A percentile compares a stretch with the other conserved stretches of the same genome.
Evolutionary conservation across 1,284 basidiomycete genomes (phyloP).

Genomic region (Rhodotorula sp.): DNA sequence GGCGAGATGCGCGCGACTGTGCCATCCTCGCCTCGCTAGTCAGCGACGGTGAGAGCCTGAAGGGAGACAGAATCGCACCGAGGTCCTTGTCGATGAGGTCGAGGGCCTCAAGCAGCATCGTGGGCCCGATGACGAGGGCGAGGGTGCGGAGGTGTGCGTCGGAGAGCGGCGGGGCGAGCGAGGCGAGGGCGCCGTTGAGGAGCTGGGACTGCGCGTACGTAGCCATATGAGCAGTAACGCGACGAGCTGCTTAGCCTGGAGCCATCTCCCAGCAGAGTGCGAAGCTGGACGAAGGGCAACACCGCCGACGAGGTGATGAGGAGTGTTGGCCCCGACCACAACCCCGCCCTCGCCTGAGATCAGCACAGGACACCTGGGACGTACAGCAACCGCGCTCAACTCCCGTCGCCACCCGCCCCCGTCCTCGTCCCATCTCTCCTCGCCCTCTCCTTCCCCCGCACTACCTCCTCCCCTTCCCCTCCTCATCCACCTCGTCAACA

Average conservation of each 20-base stretch:
- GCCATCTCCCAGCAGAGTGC: neutral
- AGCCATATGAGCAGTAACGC: neutral
- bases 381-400: no score
- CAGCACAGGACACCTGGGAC: neutral
- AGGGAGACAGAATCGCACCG: slow-evolving; percentile 6
- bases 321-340: neutral
- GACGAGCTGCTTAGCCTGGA: neutral
- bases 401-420: no score
- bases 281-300: no score
- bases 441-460: neutral
- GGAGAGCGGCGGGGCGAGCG: slow-evolving; percentile 3
- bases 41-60: no score
- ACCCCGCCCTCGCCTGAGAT: neutral
- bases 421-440: neutral
- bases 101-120: slow-evolving; percentile 28
- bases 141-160: slow-evolving; percentile 18
- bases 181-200: neutral
- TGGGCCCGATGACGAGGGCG: slow-evolving; percentile 14
- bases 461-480: neutral
- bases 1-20: slow-evolving; percentile 22
- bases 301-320: neutral
- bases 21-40: no score
- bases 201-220: neutral
- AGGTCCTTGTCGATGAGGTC: slow-evolving; percentile 32
- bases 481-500: neutral